Percentiles rank a stretch among this genome's conserved stretches.
Conservation (phyloP, 2,329 filamentous ascomycete genomes). For the Colletotrichum karsti region DNA sequence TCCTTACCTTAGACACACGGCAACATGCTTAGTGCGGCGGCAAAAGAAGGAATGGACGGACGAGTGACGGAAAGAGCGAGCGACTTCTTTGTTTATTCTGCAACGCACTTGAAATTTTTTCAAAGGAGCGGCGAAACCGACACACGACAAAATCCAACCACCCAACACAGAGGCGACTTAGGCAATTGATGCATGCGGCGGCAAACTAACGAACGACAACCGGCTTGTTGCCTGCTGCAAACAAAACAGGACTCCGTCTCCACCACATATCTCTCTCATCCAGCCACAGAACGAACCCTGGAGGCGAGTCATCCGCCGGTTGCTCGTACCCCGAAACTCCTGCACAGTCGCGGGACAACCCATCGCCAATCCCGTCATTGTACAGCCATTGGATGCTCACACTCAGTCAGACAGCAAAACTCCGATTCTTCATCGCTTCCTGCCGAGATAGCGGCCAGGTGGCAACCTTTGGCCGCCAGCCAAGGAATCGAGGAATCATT, state of each 20-base stretch:
- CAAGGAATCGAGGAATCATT: conserved; percentile 27
- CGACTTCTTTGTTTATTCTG: conserved; percentile 14
- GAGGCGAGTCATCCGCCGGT: conserved; percentile 13
- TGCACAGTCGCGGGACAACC: background rate
- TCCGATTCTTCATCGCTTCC: conserved; percentile 26
- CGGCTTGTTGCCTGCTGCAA: conserved; percentile 14
- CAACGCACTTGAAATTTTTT: background rate
- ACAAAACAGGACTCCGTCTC: background rate
- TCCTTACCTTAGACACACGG: background rate
- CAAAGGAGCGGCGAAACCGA: conserved; percentile 20
- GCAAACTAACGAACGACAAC: conserved; percentile 23
- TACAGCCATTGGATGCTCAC: too few relatives aligned
- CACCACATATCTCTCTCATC: background rate
- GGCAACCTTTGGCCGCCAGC: conserved; percentile 37
- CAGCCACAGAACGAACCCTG: background rate
- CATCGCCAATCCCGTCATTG: background rate
- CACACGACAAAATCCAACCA: background rate
- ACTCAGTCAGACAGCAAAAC: conserved; percentile 11
- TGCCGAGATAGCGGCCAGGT: conserved; percentile 42
- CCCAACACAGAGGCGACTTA: background rate
- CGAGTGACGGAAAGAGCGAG: conserved; percentile 6
- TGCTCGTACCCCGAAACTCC: background rate
- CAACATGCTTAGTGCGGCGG: background rate
- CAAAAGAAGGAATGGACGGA: background rate
- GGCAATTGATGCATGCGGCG: conserved; percentile 15